These are phyloP conservation scores for Xylariaceae sp. DNA, from an alignment of 2,329 filamentous ascomycete genomes.

Conservation along the genomic window DNA sequence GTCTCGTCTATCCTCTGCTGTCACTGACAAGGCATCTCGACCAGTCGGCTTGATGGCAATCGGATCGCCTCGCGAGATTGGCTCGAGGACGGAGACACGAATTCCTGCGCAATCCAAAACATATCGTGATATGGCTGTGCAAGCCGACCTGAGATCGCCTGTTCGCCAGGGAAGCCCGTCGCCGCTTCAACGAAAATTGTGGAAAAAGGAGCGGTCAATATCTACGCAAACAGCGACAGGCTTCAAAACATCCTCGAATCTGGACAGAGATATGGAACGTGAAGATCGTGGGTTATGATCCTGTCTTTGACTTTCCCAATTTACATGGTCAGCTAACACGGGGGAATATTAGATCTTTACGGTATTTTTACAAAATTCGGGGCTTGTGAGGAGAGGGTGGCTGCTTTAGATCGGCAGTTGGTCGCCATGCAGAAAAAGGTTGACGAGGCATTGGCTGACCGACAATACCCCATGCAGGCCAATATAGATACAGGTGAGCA, in stretches of 20 bases:
- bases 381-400: slow-evolving; percentile 6
- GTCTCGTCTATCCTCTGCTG: background rate
- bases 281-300: background rate
- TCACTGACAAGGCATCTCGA: background rate
- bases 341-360: no score
- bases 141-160: background rate
- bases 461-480: slow-evolving; percentile 1
- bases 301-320: background rate
- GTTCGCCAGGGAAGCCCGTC: background rate
- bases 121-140: slow-evolving; percentile 2
- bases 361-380: no score
- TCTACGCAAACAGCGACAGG: background rate
- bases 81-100: background rate
- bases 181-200: background rate
- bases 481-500: slow-evolving; percentile 2
- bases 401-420: slow-evolving; percentile 6
- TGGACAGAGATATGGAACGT: background rate
- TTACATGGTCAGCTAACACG: no score
- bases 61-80: background rate
- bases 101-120: background rate
- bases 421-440: slow-evolving; percentile 9
- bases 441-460: slow-evolving; percentile 5
- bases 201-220: background rate
- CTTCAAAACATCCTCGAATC: background rate
- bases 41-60: background rate